Evolutionary conservation across 306 rosid species (phyloP).

Genomic region (Senna tora): DNA sequence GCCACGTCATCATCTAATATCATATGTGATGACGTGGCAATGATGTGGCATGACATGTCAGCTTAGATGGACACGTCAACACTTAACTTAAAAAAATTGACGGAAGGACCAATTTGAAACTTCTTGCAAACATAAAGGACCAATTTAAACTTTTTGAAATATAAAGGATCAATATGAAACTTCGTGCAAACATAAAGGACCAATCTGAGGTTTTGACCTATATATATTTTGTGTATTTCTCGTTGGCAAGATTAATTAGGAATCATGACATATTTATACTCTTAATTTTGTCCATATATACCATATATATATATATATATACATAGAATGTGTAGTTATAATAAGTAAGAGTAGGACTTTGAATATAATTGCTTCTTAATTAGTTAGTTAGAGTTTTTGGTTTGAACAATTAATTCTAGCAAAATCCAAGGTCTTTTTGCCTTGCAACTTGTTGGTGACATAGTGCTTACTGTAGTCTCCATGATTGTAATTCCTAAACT

Average conservation of each 20-base stretch:
- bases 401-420: slow-evolving; percentile 71
- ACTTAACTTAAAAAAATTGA: too few relatives aligned
- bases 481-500: slow-evolving; percentile 78
- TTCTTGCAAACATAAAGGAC: too few relatives aligned
- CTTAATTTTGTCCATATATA: not conserved
- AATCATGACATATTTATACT: slow-evolving; percentile 33
- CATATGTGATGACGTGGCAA: too few relatives aligned
- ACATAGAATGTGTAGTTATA: slow-evolving; percentile 27
- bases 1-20: too few relatives aligned
- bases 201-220: too few relatives aligned
- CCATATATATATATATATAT: not conserved
- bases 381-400: slow-evolving; percentile 41
- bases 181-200: too few relatives aligned
- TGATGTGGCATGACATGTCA: too few relatives aligned
- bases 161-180: too few relatives aligned
- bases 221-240: slow-evolving; percentile 37
- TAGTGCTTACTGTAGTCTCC: slow-evolving; percentile 93
- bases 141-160: too few relatives aligned
- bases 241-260: slow-evolving; percentile 22
- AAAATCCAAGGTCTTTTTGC: slow-evolving; percentile 82
- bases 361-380: too few relatives aligned
- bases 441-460: slow-evolving; percentile 87
- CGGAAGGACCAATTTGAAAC: too few relatives aligned
- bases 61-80: too few relatives aligned
- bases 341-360: slow-evolving; percentile 39